phyloP scores from a whole-genome alignment of 352 stramenopile genomes.

The Phytophthora palmivora region DNA sequence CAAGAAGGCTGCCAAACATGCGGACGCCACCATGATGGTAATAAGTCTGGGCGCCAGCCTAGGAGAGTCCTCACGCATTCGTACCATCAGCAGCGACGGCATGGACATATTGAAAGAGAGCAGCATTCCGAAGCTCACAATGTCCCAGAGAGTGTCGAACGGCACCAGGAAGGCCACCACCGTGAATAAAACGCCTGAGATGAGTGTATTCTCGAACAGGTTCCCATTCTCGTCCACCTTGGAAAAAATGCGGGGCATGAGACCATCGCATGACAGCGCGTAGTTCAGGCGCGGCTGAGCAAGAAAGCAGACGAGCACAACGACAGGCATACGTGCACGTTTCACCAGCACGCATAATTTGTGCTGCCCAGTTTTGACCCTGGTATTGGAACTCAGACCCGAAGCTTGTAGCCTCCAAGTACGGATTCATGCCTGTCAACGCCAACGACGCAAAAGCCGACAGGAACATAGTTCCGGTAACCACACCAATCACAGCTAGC shows the following conservation, averaged over 20 bases:
- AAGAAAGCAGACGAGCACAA: slow-evolving; percentile 94
- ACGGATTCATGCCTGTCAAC: slow-evolving; percentile 81
- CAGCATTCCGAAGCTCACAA: slow-evolving; percentile 89
- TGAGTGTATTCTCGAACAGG: slow-evolving; percentile 80
- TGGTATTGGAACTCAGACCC: slow-evolving; percentile 54
- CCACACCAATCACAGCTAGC: slow-evolving; percentile 80
- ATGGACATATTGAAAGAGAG: slow-evolving; percentile 90
- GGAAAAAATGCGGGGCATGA: slow-evolving; percentile 92
- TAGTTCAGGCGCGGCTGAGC: slow-evolving; percentile 94
- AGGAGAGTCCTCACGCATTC: slow-evolving; percentile 64
- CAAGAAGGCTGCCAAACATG: slow-evolving; percentile 52
- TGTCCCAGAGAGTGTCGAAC: slow-evolving; percentile 85
- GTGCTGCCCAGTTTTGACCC: slow-evolving; percentile 59
- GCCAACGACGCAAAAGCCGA: slow-evolving; percentile 82
- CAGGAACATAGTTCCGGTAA: slow-evolving; percentile 79
- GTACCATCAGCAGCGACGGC: slow-evolving; percentile 71
- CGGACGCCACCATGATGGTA: slow-evolving; percentile 41
- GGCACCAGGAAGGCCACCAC: slow-evolving; percentile 73
- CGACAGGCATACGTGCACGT: slow-evolving; percentile 74
- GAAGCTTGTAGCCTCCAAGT: slow-evolving; percentile 48
- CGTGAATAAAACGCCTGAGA: slow-evolving; percentile 73
- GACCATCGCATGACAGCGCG: slow-evolving; percentile 92
- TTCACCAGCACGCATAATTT: slow-evolving; percentile 33
- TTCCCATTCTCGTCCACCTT: slow-evolving; percentile 85
- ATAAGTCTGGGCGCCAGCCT: slow-evolving; percentile 47